phyloP scores from a whole-genome alignment of 192 early-diverging fungal genomes.

The Backusella westeae region DNA sequence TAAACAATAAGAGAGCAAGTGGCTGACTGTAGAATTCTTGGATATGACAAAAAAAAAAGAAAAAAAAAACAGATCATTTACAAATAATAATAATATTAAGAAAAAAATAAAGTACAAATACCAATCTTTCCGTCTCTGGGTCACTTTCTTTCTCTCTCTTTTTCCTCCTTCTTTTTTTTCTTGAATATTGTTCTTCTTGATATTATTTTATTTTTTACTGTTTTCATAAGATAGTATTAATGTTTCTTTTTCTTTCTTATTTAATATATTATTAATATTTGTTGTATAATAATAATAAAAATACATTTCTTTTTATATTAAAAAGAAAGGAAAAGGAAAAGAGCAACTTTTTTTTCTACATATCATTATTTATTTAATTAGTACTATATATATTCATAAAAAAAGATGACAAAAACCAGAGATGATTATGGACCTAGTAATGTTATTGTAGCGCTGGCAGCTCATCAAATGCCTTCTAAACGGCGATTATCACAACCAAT shows the following conservation, averaged over 20 bases:
- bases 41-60: neutral
- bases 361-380: neutral
- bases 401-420: neutral
- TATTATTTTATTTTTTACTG: neutral
- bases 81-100: neutral
- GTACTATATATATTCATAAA: neutral
- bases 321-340: neutral
- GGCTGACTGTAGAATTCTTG: slow-evolving; percentile 1
- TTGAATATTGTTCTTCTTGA: neutral
- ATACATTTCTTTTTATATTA: neutral
- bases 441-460: neutral
- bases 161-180: neutral
- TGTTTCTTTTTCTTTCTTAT: neutral
- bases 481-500: neutral
- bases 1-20: neutral
- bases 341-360: neutral
- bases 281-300: neutral
- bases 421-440: slow-evolving; percentile 1
- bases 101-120: neutral
- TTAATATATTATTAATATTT: neutral
- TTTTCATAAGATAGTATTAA: neutral
- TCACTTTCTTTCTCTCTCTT: neutral
- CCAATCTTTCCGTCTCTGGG: neutral
- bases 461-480: neutral
- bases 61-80: slow-evolving; percentile 3